Base-by-base conservation (phyloP, 108 stramenopile genomes). In the Licmophora abbreviata region DNA sequence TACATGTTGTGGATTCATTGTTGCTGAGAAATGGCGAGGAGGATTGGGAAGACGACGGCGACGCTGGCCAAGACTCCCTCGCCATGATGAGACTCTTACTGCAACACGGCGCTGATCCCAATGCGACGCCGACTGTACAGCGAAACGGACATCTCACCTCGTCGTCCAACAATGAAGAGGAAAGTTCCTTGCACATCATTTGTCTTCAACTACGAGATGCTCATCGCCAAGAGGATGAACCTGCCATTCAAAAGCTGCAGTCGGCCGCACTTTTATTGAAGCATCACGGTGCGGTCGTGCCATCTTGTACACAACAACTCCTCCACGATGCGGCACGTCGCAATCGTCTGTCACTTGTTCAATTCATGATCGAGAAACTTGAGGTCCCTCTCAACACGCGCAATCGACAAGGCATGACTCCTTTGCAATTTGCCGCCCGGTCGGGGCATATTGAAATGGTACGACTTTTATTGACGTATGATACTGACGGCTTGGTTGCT, bases 381-480 rank as follows among this genome's bases (percentile, higher is more conserved):
- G 51, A 64, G 18, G 27, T 71, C 2, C 50, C 66, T 44, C 55
- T 58, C 5, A 78, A 73, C 46, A 41, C 51, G 25, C 34, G 11
- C 8, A 66, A 73, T 41, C 71, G 86, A 34, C 86, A 88, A 45
- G 78, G 76, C 21, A 77, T 88, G 81, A 88, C 86, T 1, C 53
- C 71, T 14, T 57, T 88, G 32, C 79, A 81, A 25, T 79, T 83
- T 74, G 81, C 80, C 1, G 71, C 81, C 14, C 66, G 86, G 23
- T 67, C 75, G 38, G 86, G 86, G 0, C 71, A 66, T 29, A 33
- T 51, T 4, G 58, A 65, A 3, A 55, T 80, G 42, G 73, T 81
- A 7, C 47, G 59, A 26, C 73, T 44, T 35, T 43, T 83, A 37
- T 40, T 80, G 4, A 9, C 29, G 12, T 23, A 52, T 32, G 37